Conservation (phyloP, 2,329 filamentous ascomycete species). For the Verticillium tricorpus region DNA sequence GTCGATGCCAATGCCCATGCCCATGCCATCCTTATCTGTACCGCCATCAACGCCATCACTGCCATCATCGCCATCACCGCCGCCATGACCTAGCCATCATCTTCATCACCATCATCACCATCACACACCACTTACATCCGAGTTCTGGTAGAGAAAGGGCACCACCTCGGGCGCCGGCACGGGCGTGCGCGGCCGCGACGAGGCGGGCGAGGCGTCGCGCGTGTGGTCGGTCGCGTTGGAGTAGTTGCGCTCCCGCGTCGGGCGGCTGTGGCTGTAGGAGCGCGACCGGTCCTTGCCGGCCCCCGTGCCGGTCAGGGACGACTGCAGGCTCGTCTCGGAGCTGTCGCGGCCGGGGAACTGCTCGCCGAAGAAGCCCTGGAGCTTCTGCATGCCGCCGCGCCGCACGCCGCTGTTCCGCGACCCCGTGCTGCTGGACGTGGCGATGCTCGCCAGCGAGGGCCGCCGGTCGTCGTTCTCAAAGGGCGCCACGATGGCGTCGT, state of each 20-base stretch:
- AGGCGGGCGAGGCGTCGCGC: constrained; percentile 68
- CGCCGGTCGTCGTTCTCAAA: constrained; percentile 68
- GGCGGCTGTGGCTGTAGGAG: constrained; percentile 55
- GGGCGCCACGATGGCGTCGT: constrained; percentile 46
- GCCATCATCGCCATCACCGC: too few species aligned
- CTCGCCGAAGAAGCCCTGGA: constrained; percentile 90
- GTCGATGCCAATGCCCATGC: fast-evolving
- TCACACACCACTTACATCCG: constrained; percentile 52
- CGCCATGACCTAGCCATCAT: too few species aligned
- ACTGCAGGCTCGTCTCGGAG: constrained; percentile 64
- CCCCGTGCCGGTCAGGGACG: constrained; percentile 24
- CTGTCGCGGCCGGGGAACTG: constrained; percentile 73
- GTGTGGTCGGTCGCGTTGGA: constrained; percentile 72
- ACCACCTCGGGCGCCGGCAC: constrained; percentile 88
- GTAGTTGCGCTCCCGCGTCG: constrained; percentile 69
- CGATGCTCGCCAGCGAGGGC: constrained; percentile 84
- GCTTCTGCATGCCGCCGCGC: constrained; percentile 71
- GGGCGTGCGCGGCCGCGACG: constrained; percentile 77
- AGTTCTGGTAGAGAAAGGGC: constrained; percentile 93
- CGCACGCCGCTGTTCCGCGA: constrained; percentile 66
- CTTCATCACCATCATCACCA: too few species aligned
- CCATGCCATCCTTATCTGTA: too few species aligned
- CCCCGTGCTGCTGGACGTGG: constrained; percentile 77
- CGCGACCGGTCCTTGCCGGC: constrained; percentile 58
- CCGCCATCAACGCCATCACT: too few species aligned